These are phyloP conservation scores for Euphrasia confusa DNA, from an alignment of 257 asterid species.

Conservation along the genomic window DNA sequence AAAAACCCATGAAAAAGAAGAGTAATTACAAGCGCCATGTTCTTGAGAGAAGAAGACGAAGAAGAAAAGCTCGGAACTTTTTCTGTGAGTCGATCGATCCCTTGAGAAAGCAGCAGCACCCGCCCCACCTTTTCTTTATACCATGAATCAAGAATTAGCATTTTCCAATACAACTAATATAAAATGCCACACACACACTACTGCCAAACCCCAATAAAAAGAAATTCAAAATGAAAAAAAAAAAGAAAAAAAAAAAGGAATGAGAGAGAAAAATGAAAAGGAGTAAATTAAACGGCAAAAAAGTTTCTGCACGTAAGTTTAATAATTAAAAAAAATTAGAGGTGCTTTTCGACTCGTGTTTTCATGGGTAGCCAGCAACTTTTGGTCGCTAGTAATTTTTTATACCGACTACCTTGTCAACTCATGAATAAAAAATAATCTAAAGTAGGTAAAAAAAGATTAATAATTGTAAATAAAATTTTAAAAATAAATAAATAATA, in stretches of 20 bases:
- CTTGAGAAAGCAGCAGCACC: slow-evolving; percentile 48
- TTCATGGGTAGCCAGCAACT: too few species aligned
- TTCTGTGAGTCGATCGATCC: slow-evolving; percentile 16
- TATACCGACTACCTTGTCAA: too few species aligned
- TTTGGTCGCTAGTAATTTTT: neutral
- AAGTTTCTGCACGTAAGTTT: slow-evolving; percentile 6
- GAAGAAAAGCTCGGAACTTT: too few species aligned
- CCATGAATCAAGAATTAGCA: slow-evolving; percentile 30
- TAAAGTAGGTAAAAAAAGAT: too few species aligned
- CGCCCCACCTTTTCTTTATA: slow-evolving; percentile 30
- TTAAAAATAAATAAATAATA: too few species aligned
- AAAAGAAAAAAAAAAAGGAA: too few species aligned
- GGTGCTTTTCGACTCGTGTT: neutral
- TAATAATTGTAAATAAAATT: too few species aligned
- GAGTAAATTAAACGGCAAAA: slow-evolving; percentile 18
- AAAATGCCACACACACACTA: neutral
- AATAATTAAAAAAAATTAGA: neutral
- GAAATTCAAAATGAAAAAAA: too few species aligned
- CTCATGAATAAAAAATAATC: too few species aligned
- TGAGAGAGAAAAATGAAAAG: neutral
- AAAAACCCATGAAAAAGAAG: slow-evolving; percentile 41
- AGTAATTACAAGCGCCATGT: slow-evolving; percentile 75
- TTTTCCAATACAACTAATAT: slow-evolving; percentile 22
- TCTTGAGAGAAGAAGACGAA: slow-evolving; percentile 32
- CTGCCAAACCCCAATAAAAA: neutral